Evolutionary conservation across 257 asterid species (phyloP), one percentile per base, ranked within the genome.

Genomic region (Schizonepeta tenuifolia): DNA sequence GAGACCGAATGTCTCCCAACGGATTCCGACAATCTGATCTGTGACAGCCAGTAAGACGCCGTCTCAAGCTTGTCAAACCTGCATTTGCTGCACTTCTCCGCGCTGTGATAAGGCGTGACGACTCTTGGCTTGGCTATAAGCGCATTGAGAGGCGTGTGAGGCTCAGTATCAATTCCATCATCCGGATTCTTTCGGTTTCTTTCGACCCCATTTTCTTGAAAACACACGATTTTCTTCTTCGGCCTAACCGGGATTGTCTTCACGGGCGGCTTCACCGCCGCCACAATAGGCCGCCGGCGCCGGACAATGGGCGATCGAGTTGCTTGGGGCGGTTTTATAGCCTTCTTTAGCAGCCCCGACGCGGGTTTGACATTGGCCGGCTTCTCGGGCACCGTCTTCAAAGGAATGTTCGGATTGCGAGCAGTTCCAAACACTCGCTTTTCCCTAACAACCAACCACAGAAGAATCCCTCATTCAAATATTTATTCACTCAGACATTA

Each of bases 21-120:
- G 0, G 89, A 71, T 68, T 91, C 96, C 0, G 95, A 85, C 83
- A 89, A 66, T 74, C 81, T 89, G 85, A 91, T 89, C 78, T 91
- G 97, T n/a, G 81, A 79, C 4, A 89, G 76, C 97, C 97, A 91
- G 46, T 89, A 85, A 0, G 91, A 77, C 0, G 96, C 82, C 0
- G 90, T 82, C 83, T 89, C 95, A 3, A 89, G 87, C 85, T 60
- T 86, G 63, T 89, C 93, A 22, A 82, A 85, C 79, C 93, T 83
- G 79, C 97, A 91, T 73, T 89, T 91, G 87, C 96, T 87, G 85
- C 97, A 91, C 67, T 56, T 87, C 70, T 81, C 90, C 0, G 91
- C 95, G 35, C 86, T 91, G 2, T 35, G 81, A 50, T 76, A 87
- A 31, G 97, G 97, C 18, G 93, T 87, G 7, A 71, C 75, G 43